Evolutionary conservation across 2,329 filamentous ascomycete species (phyloP).

Genomic region (Penicillium psychrosexuale): DNA sequence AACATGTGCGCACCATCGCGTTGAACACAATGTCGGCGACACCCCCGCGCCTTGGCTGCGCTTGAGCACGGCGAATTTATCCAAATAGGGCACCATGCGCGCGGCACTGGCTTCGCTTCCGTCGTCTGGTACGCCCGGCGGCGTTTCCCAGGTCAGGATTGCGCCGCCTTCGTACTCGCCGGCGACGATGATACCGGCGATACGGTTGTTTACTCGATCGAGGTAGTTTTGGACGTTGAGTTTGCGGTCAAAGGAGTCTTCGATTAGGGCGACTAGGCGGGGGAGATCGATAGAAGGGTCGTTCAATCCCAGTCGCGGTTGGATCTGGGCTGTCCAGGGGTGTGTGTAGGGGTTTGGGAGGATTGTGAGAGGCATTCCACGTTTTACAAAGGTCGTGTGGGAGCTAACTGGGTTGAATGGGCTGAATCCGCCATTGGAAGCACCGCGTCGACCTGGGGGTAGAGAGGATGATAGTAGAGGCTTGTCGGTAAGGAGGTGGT

Average conservation of each 20-base stretch:
- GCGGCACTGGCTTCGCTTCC: slow-evolving; percentile 51
- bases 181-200: slow-evolving; percentile 90
- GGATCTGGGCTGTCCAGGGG: slow-evolving; percentile 66
- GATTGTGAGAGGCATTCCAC: slow-evolving; percentile 83
- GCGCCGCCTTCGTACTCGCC: slow-evolving; percentile 96
- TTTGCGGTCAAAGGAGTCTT: slow-evolving; percentile 85
- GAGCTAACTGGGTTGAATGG: slow-evolving; percentile 41
- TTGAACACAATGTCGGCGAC: slow-evolving; percentile 97
- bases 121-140: slow-evolving; percentile 57
- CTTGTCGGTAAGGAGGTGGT: slow-evolving; percentile 94
- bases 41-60: slow-evolving; percentile 85
- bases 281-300: slow-evolving; percentile 80
- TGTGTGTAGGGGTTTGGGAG: slow-evolving; percentile 66
- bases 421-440: slow-evolving; percentile 26
- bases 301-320: slow-evolving; percentile 65
- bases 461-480: slow-evolving; percentile 89
- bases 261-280: slow-evolving; percentile 79
- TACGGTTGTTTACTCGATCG: slow-evolving; percentile 69
- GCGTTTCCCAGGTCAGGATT: slow-evolving; percentile 89
- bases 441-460: slow-evolving; percentile 63
- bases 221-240: slow-evolving; percentile 83
- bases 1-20: slow-evolving; percentile 85
- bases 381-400: slow-evolving; percentile 79
- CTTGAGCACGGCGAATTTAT: slow-evolving; percentile 94
- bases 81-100: slow-evolving; percentile 83